These are phyloP conservation scores for Paramecium sonneborni DNA, from an alignment of 73 alveolate genomes.

Conservation along the genomic window DNA sequence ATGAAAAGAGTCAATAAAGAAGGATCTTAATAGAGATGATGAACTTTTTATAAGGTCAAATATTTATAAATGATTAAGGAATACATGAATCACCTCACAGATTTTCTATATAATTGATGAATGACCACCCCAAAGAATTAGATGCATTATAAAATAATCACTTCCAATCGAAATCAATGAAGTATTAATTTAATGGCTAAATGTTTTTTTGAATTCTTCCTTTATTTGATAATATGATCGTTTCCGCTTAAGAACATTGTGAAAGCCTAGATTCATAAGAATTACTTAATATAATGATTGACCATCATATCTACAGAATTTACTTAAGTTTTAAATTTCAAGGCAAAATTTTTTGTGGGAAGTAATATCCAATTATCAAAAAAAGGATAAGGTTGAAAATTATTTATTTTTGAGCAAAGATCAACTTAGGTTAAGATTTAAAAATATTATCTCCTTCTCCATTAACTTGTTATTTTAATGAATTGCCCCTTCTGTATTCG, in stretches of 20 bases:
- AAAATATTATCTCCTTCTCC: conserved; percentile 74
- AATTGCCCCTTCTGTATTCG: conserved; percentile 69
- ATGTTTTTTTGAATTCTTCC: conserved; percentile 93
- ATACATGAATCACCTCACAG: conserved; percentile 82
- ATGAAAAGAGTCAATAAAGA: background rate
- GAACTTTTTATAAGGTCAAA: conserved; percentile 80
- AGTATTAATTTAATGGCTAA: conserved; percentile 82
- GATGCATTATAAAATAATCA: conserved; percentile 83
- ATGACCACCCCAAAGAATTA: conserved; percentile 95
- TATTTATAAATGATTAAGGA: conserved; percentile 89
- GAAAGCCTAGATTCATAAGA: conserved; percentile 85
- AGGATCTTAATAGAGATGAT: conserved; percentile 7
- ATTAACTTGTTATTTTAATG: conserved; percentile 70
- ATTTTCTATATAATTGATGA: conserved; percentile 79
- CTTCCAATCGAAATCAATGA: conserved; percentile 65
- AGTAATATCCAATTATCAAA: conserved; percentile 10
- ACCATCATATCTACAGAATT: conserved; percentile 91
- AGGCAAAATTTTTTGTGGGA: conserved; percentile 86
- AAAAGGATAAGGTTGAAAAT: conserved; percentile 12
- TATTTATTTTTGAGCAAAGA: conserved; percentile 67
- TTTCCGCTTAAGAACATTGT: conserved; percentile 86
- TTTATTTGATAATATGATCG: conserved; percentile 76
- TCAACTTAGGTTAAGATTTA: conserved; percentile 70
- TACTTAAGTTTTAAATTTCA: conserved; percentile 72
- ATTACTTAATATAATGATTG: conserved; percentile 91